Conservation (phyloP, 176 grass and related monocot species). For the Carex myosuroides region DNA sequence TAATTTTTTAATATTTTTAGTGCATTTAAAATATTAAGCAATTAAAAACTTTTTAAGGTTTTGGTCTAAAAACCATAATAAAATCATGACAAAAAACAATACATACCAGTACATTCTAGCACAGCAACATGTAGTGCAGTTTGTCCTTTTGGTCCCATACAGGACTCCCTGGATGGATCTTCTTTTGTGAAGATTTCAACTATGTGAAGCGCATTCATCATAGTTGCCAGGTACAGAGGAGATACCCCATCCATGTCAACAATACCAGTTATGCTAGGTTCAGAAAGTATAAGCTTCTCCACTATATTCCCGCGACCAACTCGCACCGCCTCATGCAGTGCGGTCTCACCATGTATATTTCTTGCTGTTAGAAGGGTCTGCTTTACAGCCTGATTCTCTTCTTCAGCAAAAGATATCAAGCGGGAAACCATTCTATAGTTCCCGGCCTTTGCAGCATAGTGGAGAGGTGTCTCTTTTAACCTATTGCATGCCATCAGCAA, state of each 20-base stretch:
- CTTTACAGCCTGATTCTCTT: not conserved
- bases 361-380: not conserved
- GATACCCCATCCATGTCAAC: not conserved
- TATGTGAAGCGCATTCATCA: not conserved
- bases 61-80: too few relatives aligned
- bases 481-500: not conserved
- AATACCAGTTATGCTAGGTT: not conserved
- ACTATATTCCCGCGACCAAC: not conserved
- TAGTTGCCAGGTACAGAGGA: constrained; percentile 6
- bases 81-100: too few relatives aligned
- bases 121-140: constrained; percentile 25
- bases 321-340: constrained; percentile 7
- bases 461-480: constrained; percentile 19
- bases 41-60: too few relatives aligned
- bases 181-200: not conserved
- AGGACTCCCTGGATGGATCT: not conserved
- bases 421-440: not conserved
- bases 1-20: too few relatives aligned
- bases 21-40: too few relatives aligned
- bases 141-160: too few relatives aligned
- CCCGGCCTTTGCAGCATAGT: constrained; percentile 15
- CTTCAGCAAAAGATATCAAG: not conserved
- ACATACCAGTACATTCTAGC: not conserved
- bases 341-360: constrained; percentile 19
- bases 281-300: not conserved